Evolutionary conservation across 768 basidiomycete genomes (phyloP).

Genomic region (Termitomyces sp.): DNA sequence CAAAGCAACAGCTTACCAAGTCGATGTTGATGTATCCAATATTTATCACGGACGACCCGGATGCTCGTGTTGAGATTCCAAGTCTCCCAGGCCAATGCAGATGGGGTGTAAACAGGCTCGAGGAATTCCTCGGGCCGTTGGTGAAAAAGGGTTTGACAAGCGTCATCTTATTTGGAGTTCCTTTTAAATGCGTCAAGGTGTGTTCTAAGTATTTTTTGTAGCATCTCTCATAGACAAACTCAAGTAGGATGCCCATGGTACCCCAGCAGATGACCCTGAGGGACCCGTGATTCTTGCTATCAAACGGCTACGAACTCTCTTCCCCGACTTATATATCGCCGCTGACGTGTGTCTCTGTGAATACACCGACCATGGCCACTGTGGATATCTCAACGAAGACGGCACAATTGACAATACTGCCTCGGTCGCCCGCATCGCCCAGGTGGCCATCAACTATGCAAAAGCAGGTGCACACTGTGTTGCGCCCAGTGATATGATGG

Average conservation of each 20-base stretch:
- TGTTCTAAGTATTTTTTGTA: neutral
- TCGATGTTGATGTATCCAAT: conserved; percentile 99
- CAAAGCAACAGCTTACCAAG: conserved; percentile 72
- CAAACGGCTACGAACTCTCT: conserved; percentile 66
- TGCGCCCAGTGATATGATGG: conserved; percentile 99
- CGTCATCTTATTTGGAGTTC: conserved; percentile 94
- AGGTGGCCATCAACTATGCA: conserved; percentile 91
- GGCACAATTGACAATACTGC: conserved; percentile 73
- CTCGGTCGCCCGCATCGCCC: conserved; percentile 83
- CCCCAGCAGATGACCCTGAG: conserved; percentile 82
- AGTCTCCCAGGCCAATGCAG: conserved; percentile 82
- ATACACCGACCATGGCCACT: conserved; percentile 98
- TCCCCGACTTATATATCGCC: conserved; percentile 84
- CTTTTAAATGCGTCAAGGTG: conserved; percentile 75
- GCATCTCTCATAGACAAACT: neutral
- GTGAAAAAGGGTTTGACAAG: conserved; percentile 86
- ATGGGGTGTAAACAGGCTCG: conserved; percentile 95
- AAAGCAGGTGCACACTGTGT: conserved; percentile 96
- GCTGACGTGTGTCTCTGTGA: conserved; percentile 99
- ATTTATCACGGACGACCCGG: conserved; percentile 93
- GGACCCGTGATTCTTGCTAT: conserved; percentile 97
- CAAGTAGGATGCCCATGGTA: conserved; percentile 70
- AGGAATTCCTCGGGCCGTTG: conserved; percentile 80
- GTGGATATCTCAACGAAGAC: conserved; percentile 72
- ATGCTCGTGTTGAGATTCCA: conserved; percentile 72